These are phyloP conservation scores for Cucumis cinereus DNA, from an alignment of 306 rosid genomes.

Conservation along the genomic window DNA sequence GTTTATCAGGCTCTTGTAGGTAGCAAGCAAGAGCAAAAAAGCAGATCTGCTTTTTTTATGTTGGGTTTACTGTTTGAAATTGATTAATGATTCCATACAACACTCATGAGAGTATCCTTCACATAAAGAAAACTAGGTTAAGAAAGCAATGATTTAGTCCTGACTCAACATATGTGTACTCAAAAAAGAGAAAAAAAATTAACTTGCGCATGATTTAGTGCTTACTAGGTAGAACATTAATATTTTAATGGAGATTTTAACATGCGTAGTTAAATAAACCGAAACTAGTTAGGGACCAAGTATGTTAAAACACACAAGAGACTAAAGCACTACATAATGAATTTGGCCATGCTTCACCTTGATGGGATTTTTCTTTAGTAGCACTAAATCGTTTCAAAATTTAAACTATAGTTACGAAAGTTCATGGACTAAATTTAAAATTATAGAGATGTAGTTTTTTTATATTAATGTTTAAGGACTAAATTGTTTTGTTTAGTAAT, in stretches of 20 bases:
- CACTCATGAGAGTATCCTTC: background rate
- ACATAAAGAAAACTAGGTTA: background rate
- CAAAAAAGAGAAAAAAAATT: too few species aligned
- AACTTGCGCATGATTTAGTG: background rate
- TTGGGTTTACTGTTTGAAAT: background rate
- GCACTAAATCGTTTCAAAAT: background rate
- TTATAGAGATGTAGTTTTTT: too few species aligned
- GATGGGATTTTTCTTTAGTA: background rate
- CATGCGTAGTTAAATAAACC: background rate
- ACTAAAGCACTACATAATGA: background rate
- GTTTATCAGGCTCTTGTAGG: background rate
- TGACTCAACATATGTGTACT: too few species aligned
- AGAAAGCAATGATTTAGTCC: background rate
- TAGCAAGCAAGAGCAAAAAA: background rate
- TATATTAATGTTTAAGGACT: background rate
- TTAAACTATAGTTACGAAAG: background rate
- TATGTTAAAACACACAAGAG: background rate
- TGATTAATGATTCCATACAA: background rate
- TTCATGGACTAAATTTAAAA: too few species aligned
- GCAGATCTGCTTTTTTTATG: background rate
- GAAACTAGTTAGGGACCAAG: background rate
- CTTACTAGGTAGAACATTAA: background rate
- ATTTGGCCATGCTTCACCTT: background rate
- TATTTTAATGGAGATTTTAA: background rate
- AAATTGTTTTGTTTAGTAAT: background rate